phyloP scores from a whole-genome alignment of 2,329 filamentous ascomycete species.

The Hymenotorrendiella dingleyae region DNA sequence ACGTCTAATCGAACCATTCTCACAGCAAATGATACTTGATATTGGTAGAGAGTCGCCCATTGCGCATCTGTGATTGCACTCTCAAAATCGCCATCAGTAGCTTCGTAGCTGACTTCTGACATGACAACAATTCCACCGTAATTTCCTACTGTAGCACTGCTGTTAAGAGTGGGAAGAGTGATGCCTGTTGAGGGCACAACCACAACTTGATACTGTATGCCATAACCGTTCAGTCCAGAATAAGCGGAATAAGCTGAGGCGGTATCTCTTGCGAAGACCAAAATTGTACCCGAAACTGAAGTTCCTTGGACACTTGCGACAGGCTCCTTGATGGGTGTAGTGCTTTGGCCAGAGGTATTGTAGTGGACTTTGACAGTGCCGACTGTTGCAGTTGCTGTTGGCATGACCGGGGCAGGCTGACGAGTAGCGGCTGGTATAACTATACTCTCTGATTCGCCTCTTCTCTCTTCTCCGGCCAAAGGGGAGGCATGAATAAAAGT shows the following conservation, averaged over 20 bases:
- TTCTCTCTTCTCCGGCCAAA: neutral
- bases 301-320: conserved; percentile 7
- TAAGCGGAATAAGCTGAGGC: conserved; percentile 42
- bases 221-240: conserved; percentile 53
- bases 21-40: conserved; percentile 52
- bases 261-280: conserved; percentile 50
- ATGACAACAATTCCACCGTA: conserved; percentile 50
- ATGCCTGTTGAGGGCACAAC: conserved; percentile 48
- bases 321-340: neutral
- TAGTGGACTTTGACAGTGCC: conserved; percentile 11
- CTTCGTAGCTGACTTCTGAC: conserved; percentile 36
- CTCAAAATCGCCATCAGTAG: conserved; percentile 32
- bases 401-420: conserved; percentile 10
- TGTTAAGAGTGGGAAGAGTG: conserved; percentile 46
- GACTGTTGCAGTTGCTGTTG: conserved; percentile 10
- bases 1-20: conserved; percentile 56
- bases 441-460: neutral
- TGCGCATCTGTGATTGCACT: conserved; percentile 44
- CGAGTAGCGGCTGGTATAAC: conserved; percentile 6
- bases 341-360: conserved; percentile 15
- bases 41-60: conserved; percentile 49
- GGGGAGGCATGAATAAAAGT: conserved; percentile 6
- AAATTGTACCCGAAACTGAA: conserved; percentile 38
- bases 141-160: conserved; percentile 41
- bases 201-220: conserved; percentile 51